Conservation (phyloP, 148 eudicot genomes). For the Rhododendron kiyosumense region DNA sequence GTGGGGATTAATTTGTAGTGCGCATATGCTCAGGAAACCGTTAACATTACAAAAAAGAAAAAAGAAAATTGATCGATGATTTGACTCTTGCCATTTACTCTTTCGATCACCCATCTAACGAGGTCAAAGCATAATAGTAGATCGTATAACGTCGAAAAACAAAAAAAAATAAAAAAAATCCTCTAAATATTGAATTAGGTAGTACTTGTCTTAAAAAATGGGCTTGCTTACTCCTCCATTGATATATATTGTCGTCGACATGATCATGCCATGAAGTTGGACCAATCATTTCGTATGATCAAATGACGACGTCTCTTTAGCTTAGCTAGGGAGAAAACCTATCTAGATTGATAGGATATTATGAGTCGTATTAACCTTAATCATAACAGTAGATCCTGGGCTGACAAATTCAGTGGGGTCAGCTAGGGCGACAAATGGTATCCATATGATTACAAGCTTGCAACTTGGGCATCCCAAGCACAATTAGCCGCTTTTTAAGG, state of each 20-base stretch:
- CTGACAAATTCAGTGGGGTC: not conserved
- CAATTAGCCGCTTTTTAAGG: not conserved
- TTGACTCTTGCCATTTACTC: not conserved
- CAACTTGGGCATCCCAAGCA: conserved; percentile 8
- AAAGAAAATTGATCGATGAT: too few relatives aligned
- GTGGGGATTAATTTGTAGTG: too few relatives aligned
- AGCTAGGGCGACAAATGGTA: conserved; percentile 8
- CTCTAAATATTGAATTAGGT: not conserved
- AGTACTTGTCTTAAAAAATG: not conserved
- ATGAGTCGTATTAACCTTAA: not conserved
- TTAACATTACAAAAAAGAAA: too few relatives aligned
- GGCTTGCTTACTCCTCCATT: not conserved
- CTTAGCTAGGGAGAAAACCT: not conserved
- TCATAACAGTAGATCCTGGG: not conserved
- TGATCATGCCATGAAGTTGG: not conserved
- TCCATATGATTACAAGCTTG: conserved; percentile 12
- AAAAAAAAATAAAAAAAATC: not conserved
- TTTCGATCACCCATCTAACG: too few relatives aligned
- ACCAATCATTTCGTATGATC: not conserved
- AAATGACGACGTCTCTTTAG: not conserved
- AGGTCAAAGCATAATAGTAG: not conserved
- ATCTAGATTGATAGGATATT: too few relatives aligned
- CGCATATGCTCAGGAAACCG: too few relatives aligned
- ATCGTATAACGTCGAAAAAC: not conserved
- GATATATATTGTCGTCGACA: not conserved